phyloP scores from a whole-genome alignment of 179 eudicot species.

The Amaranthus tricolor region DNA sequence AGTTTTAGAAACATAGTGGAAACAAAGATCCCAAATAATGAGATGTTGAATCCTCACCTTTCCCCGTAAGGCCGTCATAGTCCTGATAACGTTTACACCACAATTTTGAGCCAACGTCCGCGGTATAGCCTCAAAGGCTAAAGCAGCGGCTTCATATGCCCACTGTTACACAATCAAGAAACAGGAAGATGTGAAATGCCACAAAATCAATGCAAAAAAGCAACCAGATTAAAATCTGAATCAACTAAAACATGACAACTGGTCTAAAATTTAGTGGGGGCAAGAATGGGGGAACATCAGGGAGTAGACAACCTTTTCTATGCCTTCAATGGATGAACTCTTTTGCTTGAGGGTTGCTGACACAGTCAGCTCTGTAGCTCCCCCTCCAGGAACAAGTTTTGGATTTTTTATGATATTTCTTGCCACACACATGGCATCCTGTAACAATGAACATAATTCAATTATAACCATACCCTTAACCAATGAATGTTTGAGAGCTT shows the following conservation, averaged over 20 bases:
- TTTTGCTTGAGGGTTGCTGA: slow-evolving; percentile 88
- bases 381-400: slow-evolving; percentile 95
- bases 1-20: background rate
- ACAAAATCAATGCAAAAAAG: background rate
- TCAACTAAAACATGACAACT: too few relatives aligned
- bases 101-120: slow-evolving; percentile 97
- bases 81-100: slow-evolving; percentile 92
- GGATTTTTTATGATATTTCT: slow-evolving; percentile 92
- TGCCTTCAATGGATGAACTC: slow-evolving; percentile 87
- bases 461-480: background rate
- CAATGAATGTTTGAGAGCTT: background rate
- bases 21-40: background rate
- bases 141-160: slow-evolving; percentile 99
- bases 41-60: slow-evolving; percentile 43
- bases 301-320: slow-evolving; percentile 58
- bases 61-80: slow-evolving; percentile 95
- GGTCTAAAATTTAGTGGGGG: background rate
- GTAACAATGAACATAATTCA: slow-evolving; percentile 8
- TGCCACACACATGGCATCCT: slow-evolving; percentile 96
- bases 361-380: slow-evolving; percentile 86
- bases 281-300: background rate
- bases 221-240: background rate
- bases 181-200: background rate
- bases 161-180: slow-evolving; percentile 51
- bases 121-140: slow-evolving; percentile 95